Evolutionary conservation across 169 alveolate species (phyloP).

Genomic region (Eimeria sp.): DNA sequence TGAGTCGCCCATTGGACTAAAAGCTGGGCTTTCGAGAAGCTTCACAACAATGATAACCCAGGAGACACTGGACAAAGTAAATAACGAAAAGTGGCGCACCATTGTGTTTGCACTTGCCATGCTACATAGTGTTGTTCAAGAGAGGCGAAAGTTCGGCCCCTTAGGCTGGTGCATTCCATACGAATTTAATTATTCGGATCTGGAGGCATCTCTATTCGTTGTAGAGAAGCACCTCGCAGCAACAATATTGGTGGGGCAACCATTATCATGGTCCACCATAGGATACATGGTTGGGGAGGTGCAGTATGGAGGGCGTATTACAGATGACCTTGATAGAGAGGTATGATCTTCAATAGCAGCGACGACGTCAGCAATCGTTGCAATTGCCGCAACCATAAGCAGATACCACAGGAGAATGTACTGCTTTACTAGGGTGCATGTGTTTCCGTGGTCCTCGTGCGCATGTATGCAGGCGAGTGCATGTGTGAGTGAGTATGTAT

Average conservation of each 20-base stretch:
- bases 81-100: conserved; percentile 97
- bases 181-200: conserved; percentile 98
- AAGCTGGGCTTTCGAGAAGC: conserved; percentile 97
- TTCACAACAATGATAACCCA: conserved; percentile 95
- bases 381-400: neutral
- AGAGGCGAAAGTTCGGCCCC: conserved; percentile 97
- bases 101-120: conserved; percentile 95
- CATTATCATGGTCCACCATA: conserved; percentile 95
- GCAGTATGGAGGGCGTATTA: conserved; percentile 98
- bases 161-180: conserved; percentile 99
- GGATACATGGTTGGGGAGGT: conserved; percentile 98
- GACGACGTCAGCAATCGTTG: neutral
- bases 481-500: neutral
- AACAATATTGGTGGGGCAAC: conserved; percentile 90
- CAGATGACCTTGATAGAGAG: conserved; percentile 97
- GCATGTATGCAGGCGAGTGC: no score
- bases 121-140: conserved; percentile 92
- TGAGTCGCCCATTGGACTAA: conserved; percentile 98
- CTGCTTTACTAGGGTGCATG: no score
- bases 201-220: conserved; percentile 97
- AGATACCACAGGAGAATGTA: neutral
- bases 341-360: conserved; percentile 74
- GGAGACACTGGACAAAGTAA: conserved; percentile 97
- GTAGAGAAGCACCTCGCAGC: conserved; percentile 97
- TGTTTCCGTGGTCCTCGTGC: no score